Evolutionary conservation across 768 basidiomycete species (phyloP), one percentile per base, ranked within the genome.

Genomic region (Galerina marginata): DNA sequence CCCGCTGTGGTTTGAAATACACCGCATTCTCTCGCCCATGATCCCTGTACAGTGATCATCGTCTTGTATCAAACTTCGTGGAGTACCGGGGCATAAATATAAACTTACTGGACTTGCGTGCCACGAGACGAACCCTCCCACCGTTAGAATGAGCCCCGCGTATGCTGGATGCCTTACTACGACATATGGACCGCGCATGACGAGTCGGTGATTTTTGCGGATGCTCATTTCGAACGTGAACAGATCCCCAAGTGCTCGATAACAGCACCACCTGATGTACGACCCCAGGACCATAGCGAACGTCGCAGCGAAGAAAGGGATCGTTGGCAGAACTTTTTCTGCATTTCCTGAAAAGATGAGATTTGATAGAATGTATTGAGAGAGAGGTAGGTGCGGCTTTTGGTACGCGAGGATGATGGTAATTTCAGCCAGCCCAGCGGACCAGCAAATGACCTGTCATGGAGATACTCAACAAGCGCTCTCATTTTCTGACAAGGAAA

Each of bases 151-250:
- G 15, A 82, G 68, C 2, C 81, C 82, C 2, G 75, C 69, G 62
- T 85, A 85, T n/a, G 78, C 78, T 2, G 84, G 84, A 60, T 86
- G 84, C 58, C 84, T 73, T 9, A 82, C 81, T 23, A 75, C 50
- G 1, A 70, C 58, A 64, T 86, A 86, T 0, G 82, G 83, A 1
- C 84, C 84, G 29, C 72, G 71, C 0, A 76, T 82, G 6, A 86
- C 72, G 15, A 86, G 74, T 54, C 63, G 69, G 56, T 86, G 85
- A 53, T 80, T 72, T 20, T 71, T 68, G 43, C 76, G 77, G 29
- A 86, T 81, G 69, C 74, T 76, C 74, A 84, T 73, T 66, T 84
- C 81, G 56, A 83, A 86, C 0, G 84, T 86, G 66, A 84, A 85
- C 45, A 82, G 65, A 1, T 53, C 66, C 4, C 82, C 83, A 14